Percentiles rank a stretch among this genome's conserved stretches.
Conservation (phyloP, 768 basidiomycete genomes). For the button mushroom (Agaricus bisporus) region DNA sequence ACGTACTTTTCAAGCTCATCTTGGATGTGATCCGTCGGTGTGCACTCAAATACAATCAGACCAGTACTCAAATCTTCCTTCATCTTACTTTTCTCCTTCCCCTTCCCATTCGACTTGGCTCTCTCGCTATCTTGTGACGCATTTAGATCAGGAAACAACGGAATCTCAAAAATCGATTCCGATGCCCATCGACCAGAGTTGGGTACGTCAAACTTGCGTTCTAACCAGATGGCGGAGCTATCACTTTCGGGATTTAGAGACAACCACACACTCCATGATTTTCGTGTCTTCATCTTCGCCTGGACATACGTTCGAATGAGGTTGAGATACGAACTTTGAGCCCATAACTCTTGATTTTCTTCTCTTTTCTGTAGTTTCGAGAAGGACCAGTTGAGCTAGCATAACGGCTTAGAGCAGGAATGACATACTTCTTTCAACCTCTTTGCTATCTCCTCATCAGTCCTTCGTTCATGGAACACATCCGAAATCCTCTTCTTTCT, state of each 20-base stretch:
- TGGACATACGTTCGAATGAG: conserved; percentile 35
- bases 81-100: not conserved
- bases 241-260: conserved; percentile 69
- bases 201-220: conserved; percentile 69
- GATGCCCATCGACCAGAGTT: conserved; percentile 56
- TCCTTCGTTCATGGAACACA: conserved; percentile 47
- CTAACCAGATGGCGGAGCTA: conserved; percentile 75
- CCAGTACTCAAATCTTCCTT: conserved; percentile 45
- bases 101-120: not conserved
- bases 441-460: conserved; percentile 59
- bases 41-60: conserved; percentile 70
- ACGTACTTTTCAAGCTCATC: conserved; percentile 66
- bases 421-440: conserved; percentile 61
- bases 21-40: conserved; percentile 51
- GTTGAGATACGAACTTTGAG: conserved; percentile 61
- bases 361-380: conserved; percentile 51
- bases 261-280: conserved; percentile 64
- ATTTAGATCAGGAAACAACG: conserved; percentile 25
- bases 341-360: conserved; percentile 71
- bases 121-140: conserved; percentile 1
- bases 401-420: conserved; percentile 12
- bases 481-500: conserved; percentile 32
- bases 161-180: conserved; percentile 58
- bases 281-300: conserved; percentile 19
- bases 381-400: conserved; percentile 12